Evolutionary conservation across 768 basidiomycete species (phyloP).

Genomic region (Tricholoma saponaceum): DNA sequence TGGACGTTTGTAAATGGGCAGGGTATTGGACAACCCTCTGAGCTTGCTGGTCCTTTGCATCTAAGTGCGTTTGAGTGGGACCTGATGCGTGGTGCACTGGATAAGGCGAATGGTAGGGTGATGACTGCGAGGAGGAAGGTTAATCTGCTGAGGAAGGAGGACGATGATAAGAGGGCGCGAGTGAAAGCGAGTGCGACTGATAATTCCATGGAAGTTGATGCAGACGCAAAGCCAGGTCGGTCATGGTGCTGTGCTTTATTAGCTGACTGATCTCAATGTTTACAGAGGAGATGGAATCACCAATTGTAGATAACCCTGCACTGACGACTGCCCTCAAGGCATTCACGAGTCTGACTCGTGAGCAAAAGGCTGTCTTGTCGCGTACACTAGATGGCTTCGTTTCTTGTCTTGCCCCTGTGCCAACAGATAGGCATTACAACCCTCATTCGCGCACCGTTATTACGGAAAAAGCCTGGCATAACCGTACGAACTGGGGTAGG

Average conservation of each 20-base stretch:
- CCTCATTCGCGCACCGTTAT: constrained; percentile 54
- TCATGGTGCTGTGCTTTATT: constrained; percentile 6
- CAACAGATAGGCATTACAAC: constrained; percentile 42
- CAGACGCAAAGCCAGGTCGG: constrained; percentile 50
- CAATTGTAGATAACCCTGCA: constrained; percentile 58
- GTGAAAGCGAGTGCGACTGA: constrained; percentile 61
- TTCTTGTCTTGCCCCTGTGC: constrained; percentile 46
- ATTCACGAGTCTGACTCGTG: constrained; percentile 65
- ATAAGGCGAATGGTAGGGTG: constrained; percentile 90
- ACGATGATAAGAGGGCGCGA: constrained; percentile 78
- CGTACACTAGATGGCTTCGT: constrained; percentile 77
- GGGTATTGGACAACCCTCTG: constrained; percentile 20
- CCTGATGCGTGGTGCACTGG: constrained; percentile 72
- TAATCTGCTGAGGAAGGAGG: constrained; percentile 74
- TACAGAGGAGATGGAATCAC: constrained; percentile 35
- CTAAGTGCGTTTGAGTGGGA: constrained; percentile 77
- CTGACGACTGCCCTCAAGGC: constrained; percentile 73
- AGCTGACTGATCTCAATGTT: not conserved
- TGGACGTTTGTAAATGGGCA: constrained; percentile 72
- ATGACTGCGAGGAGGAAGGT: constrained; percentile 74
- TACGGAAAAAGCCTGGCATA: constrained; percentile 64
- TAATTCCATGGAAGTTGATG: constrained; percentile 70
- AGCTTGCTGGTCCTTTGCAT: constrained; percentile 15
- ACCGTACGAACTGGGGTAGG: constrained; percentile 62
- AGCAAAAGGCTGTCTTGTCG: constrained; percentile 72